Evolutionary conservation across 345 rosid species (phyloP).

Genomic region (Eucalyptus erythrocorys): DNA sequence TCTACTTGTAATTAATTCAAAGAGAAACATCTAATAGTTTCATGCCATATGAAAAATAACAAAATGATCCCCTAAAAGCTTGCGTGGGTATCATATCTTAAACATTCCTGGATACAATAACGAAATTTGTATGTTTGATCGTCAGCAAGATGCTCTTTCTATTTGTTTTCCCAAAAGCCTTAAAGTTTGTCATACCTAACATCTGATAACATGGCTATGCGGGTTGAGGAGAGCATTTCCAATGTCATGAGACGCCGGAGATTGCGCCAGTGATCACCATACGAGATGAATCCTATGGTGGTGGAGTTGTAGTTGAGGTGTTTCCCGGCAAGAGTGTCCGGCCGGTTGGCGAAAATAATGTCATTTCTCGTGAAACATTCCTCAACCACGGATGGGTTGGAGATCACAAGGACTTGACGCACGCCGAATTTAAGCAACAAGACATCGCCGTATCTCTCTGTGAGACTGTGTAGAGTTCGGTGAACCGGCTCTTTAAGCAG

Average conservation of each 20-base stretch:
- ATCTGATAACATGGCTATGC: background rate
- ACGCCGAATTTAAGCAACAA: background rate
- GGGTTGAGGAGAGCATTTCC: background rate
- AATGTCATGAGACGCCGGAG: background rate
- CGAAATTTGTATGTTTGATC: background rate
- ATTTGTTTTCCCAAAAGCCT: background rate
- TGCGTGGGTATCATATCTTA: background rate
- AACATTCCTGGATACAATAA: background rate
- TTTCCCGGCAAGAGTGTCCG: background rate
- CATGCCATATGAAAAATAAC: background rate
- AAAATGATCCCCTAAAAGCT: background rate
- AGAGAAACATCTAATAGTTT: background rate
- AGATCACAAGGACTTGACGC: background rate
- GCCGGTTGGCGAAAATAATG: background rate
- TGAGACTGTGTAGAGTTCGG: background rate
- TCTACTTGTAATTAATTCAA: background rate
- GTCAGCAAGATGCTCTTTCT: background rate
- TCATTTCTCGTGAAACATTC: constrained; percentile 1
- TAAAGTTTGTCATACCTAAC: background rate
- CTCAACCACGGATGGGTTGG: background rate
- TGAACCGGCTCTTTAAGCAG: background rate
- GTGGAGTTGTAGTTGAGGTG: background rate
- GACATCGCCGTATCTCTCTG: background rate
- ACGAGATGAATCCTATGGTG: background rate
- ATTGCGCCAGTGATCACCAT: background rate